Evolutionary conservation across 2,329 filamentous ascomycete species (phyloP).

Genomic region (Xylariaceae sp.): DNA sequence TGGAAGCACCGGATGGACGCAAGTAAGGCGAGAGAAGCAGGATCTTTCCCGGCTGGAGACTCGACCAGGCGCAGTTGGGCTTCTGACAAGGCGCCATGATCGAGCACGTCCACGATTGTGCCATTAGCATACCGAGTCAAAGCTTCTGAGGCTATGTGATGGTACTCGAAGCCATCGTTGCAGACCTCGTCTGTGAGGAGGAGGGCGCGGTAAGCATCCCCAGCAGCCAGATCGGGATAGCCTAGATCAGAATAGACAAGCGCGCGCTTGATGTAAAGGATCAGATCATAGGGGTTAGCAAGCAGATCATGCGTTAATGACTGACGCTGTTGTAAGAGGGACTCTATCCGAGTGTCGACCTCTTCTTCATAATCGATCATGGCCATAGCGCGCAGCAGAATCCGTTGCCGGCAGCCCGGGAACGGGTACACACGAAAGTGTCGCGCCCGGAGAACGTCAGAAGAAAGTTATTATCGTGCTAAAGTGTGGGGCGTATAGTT

Average conservation of each 20-base stretch:
- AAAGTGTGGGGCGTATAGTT: background rate
- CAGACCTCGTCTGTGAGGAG: slow-evolving; percentile 80
- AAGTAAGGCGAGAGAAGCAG: slow-evolving; percentile 51
- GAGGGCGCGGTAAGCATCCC: slow-evolving; percentile 90
- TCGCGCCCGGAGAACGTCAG: slow-evolving; percentile 1
- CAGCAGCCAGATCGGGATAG: slow-evolving; percentile 88
- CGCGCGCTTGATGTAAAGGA: slow-evolving; percentile 73
- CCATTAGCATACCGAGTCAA: slow-evolving; percentile 49
- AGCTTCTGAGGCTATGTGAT: slow-evolving; percentile 67
- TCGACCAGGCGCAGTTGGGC: slow-evolving; percentile 42
- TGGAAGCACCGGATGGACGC: slow-evolving; percentile 65
- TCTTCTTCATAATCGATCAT: slow-evolving; percentile 40
- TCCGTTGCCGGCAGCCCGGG: background rate
- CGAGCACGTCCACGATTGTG: slow-evolving; percentile 52
- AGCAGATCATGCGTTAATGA: slow-evolving; percentile 61
- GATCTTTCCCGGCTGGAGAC: slow-evolving; percentile 43
- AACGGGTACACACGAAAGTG: slow-evolving; percentile 1
- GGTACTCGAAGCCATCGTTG: slow-evolving; percentile 83
- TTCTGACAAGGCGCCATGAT: slow-evolving; percentile 48
- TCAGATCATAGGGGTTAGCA: slow-evolving; percentile 63
- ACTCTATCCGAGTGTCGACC: slow-evolving; percentile 47
- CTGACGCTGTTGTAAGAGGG: slow-evolving; percentile 60
- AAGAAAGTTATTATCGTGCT: background rate
- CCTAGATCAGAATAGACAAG: slow-evolving; percentile 73
- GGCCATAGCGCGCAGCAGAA: slow-evolving; percentile 4